These are phyloP conservation scores for Hericium coralloides DNA, from an alignment of 768 basidiomycete genomes.

Conservation along the genomic window DNA sequence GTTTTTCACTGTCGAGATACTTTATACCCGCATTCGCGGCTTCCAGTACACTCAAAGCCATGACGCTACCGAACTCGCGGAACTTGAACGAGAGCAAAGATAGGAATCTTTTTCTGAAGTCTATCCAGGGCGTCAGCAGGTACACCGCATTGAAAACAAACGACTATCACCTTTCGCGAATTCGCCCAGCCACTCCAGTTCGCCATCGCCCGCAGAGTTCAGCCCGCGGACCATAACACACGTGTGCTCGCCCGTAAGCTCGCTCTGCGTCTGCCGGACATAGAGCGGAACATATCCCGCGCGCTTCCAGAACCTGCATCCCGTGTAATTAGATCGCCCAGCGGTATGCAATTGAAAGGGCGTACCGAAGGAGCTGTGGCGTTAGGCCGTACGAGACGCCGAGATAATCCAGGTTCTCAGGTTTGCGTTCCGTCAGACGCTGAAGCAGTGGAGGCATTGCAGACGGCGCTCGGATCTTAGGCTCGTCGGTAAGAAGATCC, in stretches of 20 bases:
- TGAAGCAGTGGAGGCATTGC: conserved; percentile 92
- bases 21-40: conserved; percentile 62
- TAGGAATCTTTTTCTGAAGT: conserved; percentile 89
- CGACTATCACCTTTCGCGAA: conserved; percentile 66
- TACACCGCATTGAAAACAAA: background rate
- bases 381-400: conserved; percentile 97
- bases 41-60: conserved; percentile 81
- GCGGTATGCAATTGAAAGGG: conserved; percentile 6
- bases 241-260: conserved; percentile 93
- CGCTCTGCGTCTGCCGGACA: conserved; percentile 86
- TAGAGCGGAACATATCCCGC: conserved; percentile 89
- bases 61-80: conserved; percentile 85
- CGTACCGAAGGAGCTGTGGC: conserved; percentile 64
- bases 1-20: conserved; percentile 29
- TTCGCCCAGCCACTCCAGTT: conserved; percentile 78
- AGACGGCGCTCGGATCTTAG: conserved; percentile 58
- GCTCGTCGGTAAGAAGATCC: conserved; percentile 68
- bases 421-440: conserved; percentile 80
- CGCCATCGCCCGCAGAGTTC: conserved; percentile 51
- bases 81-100: conserved; percentile 89
- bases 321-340: background rate
- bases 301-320: conserved; percentile 85
- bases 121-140: conserved; percentile 29
- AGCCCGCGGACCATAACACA: conserved; percentile 92
- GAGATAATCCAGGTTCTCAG: conserved; percentile 86